These are phyloP conservation scores for Zygosaccharomyces bailii DNA, from an alignment of 805 yeast genomes.

Conservation along the genomic window DNA sequence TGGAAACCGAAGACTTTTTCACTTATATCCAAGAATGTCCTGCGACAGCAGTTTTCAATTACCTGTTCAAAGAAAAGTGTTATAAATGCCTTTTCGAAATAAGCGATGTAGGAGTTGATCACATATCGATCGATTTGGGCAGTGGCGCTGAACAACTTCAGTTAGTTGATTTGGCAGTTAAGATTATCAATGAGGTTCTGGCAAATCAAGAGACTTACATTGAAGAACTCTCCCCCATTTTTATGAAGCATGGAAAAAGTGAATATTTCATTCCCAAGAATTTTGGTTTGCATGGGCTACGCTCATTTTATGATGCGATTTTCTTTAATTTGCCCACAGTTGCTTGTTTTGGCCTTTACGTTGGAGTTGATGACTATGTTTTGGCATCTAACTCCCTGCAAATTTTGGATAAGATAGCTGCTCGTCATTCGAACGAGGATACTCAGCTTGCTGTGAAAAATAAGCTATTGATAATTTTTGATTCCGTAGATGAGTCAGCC, in stretches of 20 bases:
- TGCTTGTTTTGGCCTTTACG: constrained; percentile 71
- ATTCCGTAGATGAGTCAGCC: constrained; percentile 73
- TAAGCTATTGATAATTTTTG: constrained; percentile 65
- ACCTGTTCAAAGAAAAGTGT: constrained; percentile 56
- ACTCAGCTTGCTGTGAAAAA: constrained; percentile 46
- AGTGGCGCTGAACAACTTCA: constrained; percentile 27
- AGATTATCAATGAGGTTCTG: constrained; percentile 45
- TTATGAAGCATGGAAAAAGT: constrained; percentile 30
- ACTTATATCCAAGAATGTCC: constrained; percentile 64
- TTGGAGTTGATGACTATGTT: constrained; percentile 50
- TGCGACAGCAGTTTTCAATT: constrained; percentile 60
- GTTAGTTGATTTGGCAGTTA: constrained; percentile 43
- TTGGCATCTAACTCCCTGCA: constrained; percentile 54
- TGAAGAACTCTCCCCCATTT: constrained; percentile 40
- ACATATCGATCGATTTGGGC: constrained; percentile 32
- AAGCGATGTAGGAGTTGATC: constrained; percentile 58
- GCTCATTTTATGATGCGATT: constrained; percentile 68
- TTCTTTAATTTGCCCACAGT: constrained; percentile 67
- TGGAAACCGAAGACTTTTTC: constrained; percentile 43
- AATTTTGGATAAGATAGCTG: constrained; percentile 50
- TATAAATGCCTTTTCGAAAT: constrained; percentile 55
- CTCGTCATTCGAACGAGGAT: constrained; percentile 29
- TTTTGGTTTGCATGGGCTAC: constrained; percentile 55
- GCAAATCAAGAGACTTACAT: constrained; percentile 55
- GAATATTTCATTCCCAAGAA: constrained; percentile 33